A percentile compares a stretch with the other conserved stretches of the same genome.
Conservation (phyloP, 192 early-diverging fungal genomes). For the Podila epicladia region DNA sequence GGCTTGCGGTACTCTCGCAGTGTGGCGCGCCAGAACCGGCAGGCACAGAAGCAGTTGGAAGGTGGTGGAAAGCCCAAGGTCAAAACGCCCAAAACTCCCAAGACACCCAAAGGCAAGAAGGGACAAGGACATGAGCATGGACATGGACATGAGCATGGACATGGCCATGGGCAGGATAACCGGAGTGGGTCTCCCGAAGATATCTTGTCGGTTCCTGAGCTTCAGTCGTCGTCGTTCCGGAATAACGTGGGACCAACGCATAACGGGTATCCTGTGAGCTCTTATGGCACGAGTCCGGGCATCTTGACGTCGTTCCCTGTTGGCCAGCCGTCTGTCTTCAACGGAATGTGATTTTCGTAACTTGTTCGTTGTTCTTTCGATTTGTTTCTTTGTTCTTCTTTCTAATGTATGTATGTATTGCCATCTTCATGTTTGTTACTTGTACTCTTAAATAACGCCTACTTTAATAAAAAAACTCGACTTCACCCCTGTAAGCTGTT, state of each 20-base stretch:
- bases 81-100: constrained; percentile 26
- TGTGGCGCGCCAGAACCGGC: constrained; percentile 52
- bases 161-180: background rate
- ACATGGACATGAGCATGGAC: background rate
- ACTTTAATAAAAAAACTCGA: no score
- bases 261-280: background rate
- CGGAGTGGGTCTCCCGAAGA: background rate
- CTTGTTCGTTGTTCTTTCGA: background rate
- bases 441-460: no score
- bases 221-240: background rate
- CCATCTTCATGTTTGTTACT: no score
- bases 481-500: no score
- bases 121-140: background rate
- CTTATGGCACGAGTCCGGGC: background rate
- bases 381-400: background rate
- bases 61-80: constrained; percentile 15
- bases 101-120: constrained; percentile 11
- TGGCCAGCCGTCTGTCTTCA: background rate
- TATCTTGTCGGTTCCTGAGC: background rate
- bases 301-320: background rate
- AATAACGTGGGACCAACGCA: background rate
- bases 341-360: background rate
- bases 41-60: constrained; percentile 49
- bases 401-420: background rate
- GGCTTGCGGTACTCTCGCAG: constrained; percentile 59